Conservation (phyloP, 768 basidiomycete genomes). For the Galerina marginata region DNA sequence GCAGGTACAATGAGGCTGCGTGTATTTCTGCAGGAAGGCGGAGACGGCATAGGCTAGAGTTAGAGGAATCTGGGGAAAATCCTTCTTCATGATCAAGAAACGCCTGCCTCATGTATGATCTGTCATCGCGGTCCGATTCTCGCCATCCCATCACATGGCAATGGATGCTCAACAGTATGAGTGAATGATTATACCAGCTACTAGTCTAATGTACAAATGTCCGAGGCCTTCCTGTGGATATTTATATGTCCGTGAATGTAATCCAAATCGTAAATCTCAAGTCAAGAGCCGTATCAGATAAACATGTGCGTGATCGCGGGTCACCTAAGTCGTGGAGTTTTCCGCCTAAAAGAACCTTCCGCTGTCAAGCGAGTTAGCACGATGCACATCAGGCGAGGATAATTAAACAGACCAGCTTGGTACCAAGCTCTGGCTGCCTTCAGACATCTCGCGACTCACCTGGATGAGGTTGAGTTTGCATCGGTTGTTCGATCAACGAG, state of each 20-base stretch:
- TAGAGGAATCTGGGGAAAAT: constrained; percentile 9
- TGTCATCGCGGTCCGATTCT: constrained; percentile 4
- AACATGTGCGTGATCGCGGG: not conserved
- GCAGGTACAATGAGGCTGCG: constrained; percentile 41
- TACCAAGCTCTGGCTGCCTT: constrained; percentile 13
- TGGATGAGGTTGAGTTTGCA: constrained; percentile 48
- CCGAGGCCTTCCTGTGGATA: constrained; percentile 9
- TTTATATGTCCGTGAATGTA: constrained; percentile 12
- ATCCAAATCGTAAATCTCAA: not conserved
- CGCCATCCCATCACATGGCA: constrained; percentile 15
- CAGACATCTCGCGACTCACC: constrained; percentile 42
- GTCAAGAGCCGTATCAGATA: not conserved
- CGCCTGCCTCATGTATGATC: constrained; percentile 5
- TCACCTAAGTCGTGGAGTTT: constrained; percentile 40
- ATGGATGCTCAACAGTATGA: not conserved
- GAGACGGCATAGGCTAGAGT: not conserved
- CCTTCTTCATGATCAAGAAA: not conserved
- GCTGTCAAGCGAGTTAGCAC: constrained; percentile 30
- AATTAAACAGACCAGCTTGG: constrained; percentile 10
- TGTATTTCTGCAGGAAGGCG: constrained; percentile 7
- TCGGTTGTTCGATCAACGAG: constrained; percentile 40
- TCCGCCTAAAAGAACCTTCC: constrained; percentile 48
- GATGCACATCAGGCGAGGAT: not conserved
- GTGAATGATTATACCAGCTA: not conserved
- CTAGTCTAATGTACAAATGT: constrained; percentile 14